Percentiles rank a stretch among this genome's conserved stretches.
These are phyloP conservation scores for Leptomonas seymouri DNA, from an alignment of 208 protist species.

Conservation along the genomic window DNA sequence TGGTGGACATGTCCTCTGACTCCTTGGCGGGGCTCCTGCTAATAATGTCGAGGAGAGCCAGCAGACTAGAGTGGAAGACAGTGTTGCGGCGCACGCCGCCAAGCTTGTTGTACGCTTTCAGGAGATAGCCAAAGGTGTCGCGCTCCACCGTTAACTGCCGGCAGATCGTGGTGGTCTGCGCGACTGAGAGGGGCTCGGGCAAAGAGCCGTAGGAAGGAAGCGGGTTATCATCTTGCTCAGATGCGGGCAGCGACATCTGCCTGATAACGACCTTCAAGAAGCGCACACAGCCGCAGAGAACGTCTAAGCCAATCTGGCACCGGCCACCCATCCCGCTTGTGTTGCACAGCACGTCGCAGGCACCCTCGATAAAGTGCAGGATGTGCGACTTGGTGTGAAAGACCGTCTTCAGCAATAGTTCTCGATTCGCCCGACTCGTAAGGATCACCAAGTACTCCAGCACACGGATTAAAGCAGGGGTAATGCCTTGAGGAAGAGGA, in stretches of 20 bases:
- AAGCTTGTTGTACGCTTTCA: constrained; percentile 57
- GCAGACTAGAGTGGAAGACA: constrained; percentile 72
- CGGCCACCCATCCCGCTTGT: constrained; percentile 14
- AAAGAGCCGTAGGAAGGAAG: constrained; percentile 34
- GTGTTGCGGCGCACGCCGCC: constrained; percentile 55
- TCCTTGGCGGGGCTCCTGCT: constrained; percentile 21
- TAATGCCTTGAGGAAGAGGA: constrained; percentile 51
- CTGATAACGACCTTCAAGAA: constrained; percentile 57
- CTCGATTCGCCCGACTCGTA: constrained; percentile 50
- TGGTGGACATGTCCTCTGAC: constrained; percentile 28
- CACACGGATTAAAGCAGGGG: constrained; percentile 55
- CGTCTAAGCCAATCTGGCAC: constrained; percentile 50
- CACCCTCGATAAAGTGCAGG: constrained; percentile 58
- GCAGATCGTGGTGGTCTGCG: constrained; percentile 44
- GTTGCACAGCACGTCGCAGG: constrained; percentile 39
- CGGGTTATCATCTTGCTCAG: constrained; percentile 35
- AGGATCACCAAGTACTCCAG: constrained; percentile 64
- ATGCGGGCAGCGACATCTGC: constrained; percentile 21
- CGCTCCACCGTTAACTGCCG: constrained; percentile 67
- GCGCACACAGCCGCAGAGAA: constrained; percentile 57
- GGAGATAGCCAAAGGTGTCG: constrained; percentile 57
- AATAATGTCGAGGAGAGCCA: constrained; percentile 54
- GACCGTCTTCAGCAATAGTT: constrained; percentile 54
- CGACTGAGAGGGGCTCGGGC: constrained; percentile 38
- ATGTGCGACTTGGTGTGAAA: constrained; percentile 69